Conservation (phyloP, 2,329 filamentous ascomycete genomes). For the Chalara sp. region DNA sequence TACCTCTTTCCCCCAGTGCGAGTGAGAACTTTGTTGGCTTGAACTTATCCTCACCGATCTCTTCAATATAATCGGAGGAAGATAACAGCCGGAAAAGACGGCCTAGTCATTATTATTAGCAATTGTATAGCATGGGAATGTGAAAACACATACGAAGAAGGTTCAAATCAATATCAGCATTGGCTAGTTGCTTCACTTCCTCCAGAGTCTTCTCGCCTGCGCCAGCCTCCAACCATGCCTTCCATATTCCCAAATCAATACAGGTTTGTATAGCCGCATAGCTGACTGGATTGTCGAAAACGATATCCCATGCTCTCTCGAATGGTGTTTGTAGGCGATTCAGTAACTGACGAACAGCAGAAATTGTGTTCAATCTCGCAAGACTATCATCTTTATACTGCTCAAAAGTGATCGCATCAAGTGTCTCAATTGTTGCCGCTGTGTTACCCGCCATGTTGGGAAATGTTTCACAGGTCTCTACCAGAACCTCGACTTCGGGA, state of each 20-base stretch:
- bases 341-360: not conserved
- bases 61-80: not conserved
- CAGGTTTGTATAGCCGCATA: not conserved
- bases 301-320: not conserved
- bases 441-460: not conserved
- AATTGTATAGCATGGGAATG: not conserved
- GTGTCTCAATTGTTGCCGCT: not conserved
- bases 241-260: not conserved
- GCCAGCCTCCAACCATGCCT: not conserved
- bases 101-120: not conserved
- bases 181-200: not conserved
- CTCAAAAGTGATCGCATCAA: not conserved
- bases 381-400: not conserved
- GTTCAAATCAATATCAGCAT: not conserved
- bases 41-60: too few species aligned
- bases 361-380: not conserved
- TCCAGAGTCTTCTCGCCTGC: not conserved
- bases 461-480: too few species aligned
- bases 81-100: not conserved
- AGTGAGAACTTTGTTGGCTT: too few species aligned
- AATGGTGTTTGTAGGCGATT: not conserved
- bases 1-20: not conserved
- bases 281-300: not conserved
- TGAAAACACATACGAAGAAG: not conserved
- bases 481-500: too few species aligned